phyloP scores from a whole-genome alignment of 805 yeast genomes.

The Candida jianshihensis region DNA sequence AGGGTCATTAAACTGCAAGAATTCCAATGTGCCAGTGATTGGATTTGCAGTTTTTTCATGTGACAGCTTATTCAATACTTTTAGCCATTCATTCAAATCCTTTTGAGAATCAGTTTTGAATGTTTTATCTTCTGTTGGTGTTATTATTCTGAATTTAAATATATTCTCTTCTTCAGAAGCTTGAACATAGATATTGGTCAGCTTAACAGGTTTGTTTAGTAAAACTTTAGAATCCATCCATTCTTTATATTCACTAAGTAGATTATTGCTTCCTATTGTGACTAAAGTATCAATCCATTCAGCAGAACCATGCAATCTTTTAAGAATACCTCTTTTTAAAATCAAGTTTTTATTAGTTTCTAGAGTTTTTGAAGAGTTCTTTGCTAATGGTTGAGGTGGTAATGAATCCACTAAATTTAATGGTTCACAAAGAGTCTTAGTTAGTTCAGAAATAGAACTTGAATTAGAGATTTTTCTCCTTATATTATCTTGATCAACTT shows the following conservation, averaged over 20 bases:
- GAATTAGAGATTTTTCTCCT: not conserved
- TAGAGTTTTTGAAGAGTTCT: too few species aligned
- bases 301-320: too few species aligned
- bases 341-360: too few species aligned
- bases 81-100: constrained; percentile 66
- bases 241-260: constrained; percentile 63
- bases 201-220: too few species aligned
- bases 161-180: constrained; percentile 20
- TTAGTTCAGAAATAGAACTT: not conserved
- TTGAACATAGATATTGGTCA: too few species aligned
- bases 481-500: not conserved
- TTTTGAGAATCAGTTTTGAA: constrained; percentile 69
- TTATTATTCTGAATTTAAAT: constrained; percentile 69
- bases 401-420: too few species aligned
- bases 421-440: too few species aligned
- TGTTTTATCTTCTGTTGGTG: constrained; percentile 59
- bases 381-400: too few species aligned
- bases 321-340: too few species aligned
- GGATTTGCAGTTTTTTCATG: too few species aligned
- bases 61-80: too few species aligned
- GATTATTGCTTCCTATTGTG: constrained; percentile 36
- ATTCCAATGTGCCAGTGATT: constrained; percentile 5
- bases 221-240: too few species aligned
- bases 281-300: constrained; percentile 7
- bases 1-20: constrained; percentile 31